Evolutionary conservation across 805 yeast species (phyloP), one percentile per base, ranked within the genome.

Genomic region (Ogataea salicorniae): DNA sequence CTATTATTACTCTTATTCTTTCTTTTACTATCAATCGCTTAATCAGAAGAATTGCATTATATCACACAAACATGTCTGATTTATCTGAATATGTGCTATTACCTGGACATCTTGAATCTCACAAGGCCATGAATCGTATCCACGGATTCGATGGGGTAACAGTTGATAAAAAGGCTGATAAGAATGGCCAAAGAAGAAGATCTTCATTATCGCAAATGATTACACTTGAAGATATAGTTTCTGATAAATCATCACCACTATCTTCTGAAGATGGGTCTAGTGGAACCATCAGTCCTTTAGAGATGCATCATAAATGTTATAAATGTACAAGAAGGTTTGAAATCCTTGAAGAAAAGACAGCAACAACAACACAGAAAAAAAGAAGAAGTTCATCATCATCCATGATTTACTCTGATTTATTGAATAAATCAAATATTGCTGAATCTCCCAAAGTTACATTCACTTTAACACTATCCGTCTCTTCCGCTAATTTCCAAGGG

Each of bases 391-490:
- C 58, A 6, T 57, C 63, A 4, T 55, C 62, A 8, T 56, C 63
- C 1, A 47, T 57, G 13, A 37, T 58, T 14, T 57, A 53, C 35
- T 53, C 61, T 11, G 61, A 55, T 16, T 41, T 59, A 17, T 43
- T 57, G 6, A 37, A 49, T 0, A 54, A 48, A n/a, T 48, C 59
- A 6, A 34, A 39, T 34, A 47, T 49, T 34, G 38, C 42, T 1
- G 45, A 44, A 4, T 35, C 49, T 1, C 46, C 52, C 14, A 33
- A 44, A n/a, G 45, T 62, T 34, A 57, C 62, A 11, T 67, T 68
- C 49, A 51, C 52, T 4, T 53, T 65, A 40, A 59, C 59, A 23
- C 46, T 68, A n/a, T 56, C 61, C 6, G 61, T 55, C 4, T 51
- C 57, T 7, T 46, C 54, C 5, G 20, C 18, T 11, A 48, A 49